Base-by-base conservation (phyloP, 768 basidiomycete genomes). In the Boletus vinaceobasis region DNA sequence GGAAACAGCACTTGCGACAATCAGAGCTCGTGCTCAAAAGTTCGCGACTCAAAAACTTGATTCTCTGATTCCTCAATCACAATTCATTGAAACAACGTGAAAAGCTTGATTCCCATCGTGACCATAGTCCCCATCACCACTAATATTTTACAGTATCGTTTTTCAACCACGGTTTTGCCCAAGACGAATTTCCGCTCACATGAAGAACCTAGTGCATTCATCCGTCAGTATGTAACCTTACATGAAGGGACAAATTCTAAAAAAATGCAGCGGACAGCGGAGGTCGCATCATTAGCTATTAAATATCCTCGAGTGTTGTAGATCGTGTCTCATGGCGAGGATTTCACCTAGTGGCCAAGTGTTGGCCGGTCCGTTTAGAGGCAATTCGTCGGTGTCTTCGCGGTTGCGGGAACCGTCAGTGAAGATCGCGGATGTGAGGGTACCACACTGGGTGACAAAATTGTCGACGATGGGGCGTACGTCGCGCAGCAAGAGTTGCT, bases 341-440 rank as follows among this genome's bases (percentile, higher is more conserved):
- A 98, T 88, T 73, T 99, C 97, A 17, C 94, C 95, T 19, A 99
- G 71, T 1, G 96, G 97, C 96, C 96, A 98, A 15, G 92, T 98
- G 63, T 86, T 93, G 36, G 88, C 87, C 5, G 95, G 93, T 0
- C 85, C 87, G 33, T 75, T 62, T 11, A 74, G 64, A n/a, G 71
- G 55, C 56, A 45, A 61, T 65, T 59, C 48, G 29, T 61, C 61
- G 8, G 26, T 23, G 27, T 55, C 49, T 33, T 32, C 59, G 48
- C 13, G 49, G 32, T 43, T 7, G 23, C 38, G n/a, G n/a, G 39
- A 13, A 33, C 11, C 8, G 35, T 55, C 29, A 46, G 66, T 66
- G 17, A 74, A 53, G 47, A 77, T 39, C 0, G 81, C 79, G 5
- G 84, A 82, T n/a, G 77, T 76, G 39, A 87, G 63, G 45, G 75